Conservation (phyloP, 352 stramenopile genomes). For the Phytopythium ostracodes region DNA sequence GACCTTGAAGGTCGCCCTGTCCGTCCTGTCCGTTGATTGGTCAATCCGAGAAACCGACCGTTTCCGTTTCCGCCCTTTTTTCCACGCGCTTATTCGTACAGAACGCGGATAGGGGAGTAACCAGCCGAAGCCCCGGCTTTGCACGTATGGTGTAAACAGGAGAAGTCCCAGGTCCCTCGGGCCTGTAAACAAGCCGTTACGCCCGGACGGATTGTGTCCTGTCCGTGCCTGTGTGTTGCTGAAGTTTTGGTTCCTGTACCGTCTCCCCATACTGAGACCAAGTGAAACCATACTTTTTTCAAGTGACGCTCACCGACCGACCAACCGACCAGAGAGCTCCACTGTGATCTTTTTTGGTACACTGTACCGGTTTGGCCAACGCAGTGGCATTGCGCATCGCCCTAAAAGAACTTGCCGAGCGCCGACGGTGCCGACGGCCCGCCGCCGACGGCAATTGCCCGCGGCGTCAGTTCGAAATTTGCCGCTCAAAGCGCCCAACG, state of each 20-base stretch:
- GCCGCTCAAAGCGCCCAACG: slow-evolving; percentile 10
- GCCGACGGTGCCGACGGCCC: slow-evolving; percentile 1
- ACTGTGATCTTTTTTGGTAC: slow-evolving; percentile 12
- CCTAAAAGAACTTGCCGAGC: neutral
- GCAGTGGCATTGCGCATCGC: slow-evolving; percentile 6
- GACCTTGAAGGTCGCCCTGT: slow-evolving; percentile 17
- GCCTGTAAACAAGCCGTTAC: slow-evolving; percentile 5
- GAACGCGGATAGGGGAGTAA: neutral
- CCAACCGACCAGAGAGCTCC: slow-evolving; percentile 23
- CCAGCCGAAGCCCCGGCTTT: neutral
- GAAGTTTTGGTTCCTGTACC: slow-evolving; percentile 1
- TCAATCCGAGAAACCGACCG: neutral
- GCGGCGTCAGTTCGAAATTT: slow-evolving; percentile 26
- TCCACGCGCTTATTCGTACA: neutral
- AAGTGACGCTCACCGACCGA: slow-evolving; percentile 11
- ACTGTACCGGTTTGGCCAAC: slow-evolving; percentile 13
- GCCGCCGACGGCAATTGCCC: slow-evolving; percentile 6
- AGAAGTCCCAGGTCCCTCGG: neutral
- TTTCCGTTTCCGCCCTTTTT: slow-evolving; percentile 1
- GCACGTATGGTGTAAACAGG: slow-evolving; percentile 1
- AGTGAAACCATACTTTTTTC: neutral
- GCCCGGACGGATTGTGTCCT: neutral
- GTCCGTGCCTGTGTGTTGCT: slow-evolving; percentile 5
- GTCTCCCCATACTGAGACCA: neutral
- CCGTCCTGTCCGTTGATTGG: slow-evolving; percentile 11